Base-by-base conservation (phyloP, 1,284 basidiomycete species). In the Melampsora abietis-canadensis region DNA sequence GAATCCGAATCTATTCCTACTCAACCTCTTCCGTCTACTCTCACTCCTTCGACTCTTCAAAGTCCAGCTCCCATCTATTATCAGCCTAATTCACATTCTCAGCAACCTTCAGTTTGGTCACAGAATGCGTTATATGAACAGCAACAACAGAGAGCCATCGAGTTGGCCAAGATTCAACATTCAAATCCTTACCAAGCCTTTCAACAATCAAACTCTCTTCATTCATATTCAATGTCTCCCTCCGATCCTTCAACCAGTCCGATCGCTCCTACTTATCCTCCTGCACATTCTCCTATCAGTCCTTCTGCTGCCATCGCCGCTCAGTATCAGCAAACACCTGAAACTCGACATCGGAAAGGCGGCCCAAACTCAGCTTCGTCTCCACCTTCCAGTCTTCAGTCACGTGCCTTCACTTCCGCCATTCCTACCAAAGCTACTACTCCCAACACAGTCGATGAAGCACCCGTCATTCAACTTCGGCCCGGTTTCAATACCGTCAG, bases 261-360 rank as follows among this genome's bases (percentile, higher is more conserved):
- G 19, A 31, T 24, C 24, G 19, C 47, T 40, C 62, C 63, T 12
- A 74, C 62, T 54, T 75, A 67, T 75, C 73, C 64, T n/a, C 73
- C 73, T 19, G 21, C 21, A 30, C 51, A 66, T 19, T 37, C 54
- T 44, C 2, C 64, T 44, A 63, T 51, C 40, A 75, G 54, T 51
- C 73, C 66, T 31, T 37, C 64, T 10, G 64, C 73, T n/a, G 57
- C 73, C 15, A 75, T 75, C 44, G 59, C 65, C 1, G 64, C 73
- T 31, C 70, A 73, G 44, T 73, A 73, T 54, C 61, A 73, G 5
- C 47, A 65, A 34, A 73, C 51, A 47, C 63, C 63, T 10, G 63
- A 73, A 40, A 70, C 68, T 47, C 19, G 68, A 31, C 47, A 63
- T 21, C 68, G 68, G 7, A 70, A 70, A 44, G 46, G 31, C 7